A percentile compares a stretch with the other conserved stretches of the same genome.
These are phyloP conservation scores for Dimocarpus longan DNA, from an alignment of 345 rosid species.

Conservation along the genomic window DNA sequence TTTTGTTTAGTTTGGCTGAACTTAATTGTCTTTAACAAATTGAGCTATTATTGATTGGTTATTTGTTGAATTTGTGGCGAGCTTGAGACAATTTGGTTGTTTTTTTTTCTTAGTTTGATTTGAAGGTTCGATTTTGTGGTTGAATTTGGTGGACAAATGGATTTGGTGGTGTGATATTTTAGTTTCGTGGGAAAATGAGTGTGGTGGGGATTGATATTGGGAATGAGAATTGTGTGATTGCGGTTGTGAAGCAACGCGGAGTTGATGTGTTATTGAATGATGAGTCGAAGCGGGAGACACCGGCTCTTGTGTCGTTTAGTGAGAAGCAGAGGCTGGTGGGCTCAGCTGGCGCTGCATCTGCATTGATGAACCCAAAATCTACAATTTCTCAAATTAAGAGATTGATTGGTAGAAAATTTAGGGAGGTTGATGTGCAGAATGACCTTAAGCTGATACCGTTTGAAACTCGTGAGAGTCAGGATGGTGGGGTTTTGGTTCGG, in stretches of 20 bases:
- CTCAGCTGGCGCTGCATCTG: conserved; percentile 78
- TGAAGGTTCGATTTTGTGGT: neutral
- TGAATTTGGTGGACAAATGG: conserved; percentile 1
- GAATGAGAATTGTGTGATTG: conserved; percentile 79
- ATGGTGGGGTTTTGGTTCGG: conserved; percentile 55
- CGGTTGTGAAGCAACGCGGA: conserved; percentile 68
- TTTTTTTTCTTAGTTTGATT: neutral
- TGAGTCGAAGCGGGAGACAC: conserved; percentile 72
- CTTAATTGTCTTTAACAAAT: neutral
- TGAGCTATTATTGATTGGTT: neutral
- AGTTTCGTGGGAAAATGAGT: conserved; percentile 44
- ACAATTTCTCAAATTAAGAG: conserved; percentile 76
- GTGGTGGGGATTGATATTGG: conserved; percentile 82
- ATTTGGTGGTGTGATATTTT: neutral
- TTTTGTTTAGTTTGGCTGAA: neutral
- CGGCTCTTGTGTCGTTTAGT: conserved; percentile 70
- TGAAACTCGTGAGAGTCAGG: conserved; percentile 40
- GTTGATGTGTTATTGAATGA: conserved; percentile 77
- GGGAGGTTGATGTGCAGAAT: conserved; percentile 50
- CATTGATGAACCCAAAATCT: conserved; percentile 73
- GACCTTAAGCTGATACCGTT: conserved; percentile 62
- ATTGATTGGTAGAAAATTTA: conserved; percentile 52
- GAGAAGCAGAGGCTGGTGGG: conserved; percentile 89
- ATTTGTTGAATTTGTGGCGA: neutral
- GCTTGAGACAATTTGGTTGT: neutral